Evolutionary conservation across 2,329 filamentous ascomycete genomes (phyloP).

Genomic region (Claviceps quebecensis): DNA sequence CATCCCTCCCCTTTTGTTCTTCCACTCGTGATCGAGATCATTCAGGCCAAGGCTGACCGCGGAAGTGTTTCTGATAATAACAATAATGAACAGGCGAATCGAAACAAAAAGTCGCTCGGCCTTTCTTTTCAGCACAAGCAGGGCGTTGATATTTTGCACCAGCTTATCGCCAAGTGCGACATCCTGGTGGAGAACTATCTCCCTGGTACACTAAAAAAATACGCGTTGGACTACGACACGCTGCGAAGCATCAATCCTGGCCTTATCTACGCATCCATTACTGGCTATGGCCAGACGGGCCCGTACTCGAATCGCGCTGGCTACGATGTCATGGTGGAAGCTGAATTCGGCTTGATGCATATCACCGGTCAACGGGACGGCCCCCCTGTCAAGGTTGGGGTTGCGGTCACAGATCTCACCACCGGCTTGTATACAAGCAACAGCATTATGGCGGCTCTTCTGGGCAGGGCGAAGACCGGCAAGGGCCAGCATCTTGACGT

Average conservation of each 20-base stretch:
- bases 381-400: constrained; percentile 89
- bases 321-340: constrained; percentile 99
- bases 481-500: constrained; percentile 88
- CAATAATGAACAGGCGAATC: constrained; percentile 53
- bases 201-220: constrained; percentile 78
- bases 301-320: constrained; percentile 78
- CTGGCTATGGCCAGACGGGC: constrained; percentile 90
- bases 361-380: constrained; percentile 84
- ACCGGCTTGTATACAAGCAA: constrained; percentile 93
- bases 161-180: constrained; percentile 71
- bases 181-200: constrained; percentile 96
- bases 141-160: constrained; percentile 77
- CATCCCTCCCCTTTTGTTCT: neutral
- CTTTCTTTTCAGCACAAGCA: constrained; percentile 78
- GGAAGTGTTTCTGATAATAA: neutral
- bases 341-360: constrained; percentile 96
- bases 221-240: constrained; percentile 75
- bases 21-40: neutral
- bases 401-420: constrained; percentile 90
- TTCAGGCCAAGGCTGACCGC: neutral
- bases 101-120: constrained; percentile 90
- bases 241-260: constrained; percentile 68
- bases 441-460: constrained; percentile 82
- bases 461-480: constrained; percentile 60
- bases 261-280: constrained; percentile 91